phyloP scores from a whole-genome alignment of 2,329 filamentous ascomycete species.

The Cladorrhinum sp. region DNA sequence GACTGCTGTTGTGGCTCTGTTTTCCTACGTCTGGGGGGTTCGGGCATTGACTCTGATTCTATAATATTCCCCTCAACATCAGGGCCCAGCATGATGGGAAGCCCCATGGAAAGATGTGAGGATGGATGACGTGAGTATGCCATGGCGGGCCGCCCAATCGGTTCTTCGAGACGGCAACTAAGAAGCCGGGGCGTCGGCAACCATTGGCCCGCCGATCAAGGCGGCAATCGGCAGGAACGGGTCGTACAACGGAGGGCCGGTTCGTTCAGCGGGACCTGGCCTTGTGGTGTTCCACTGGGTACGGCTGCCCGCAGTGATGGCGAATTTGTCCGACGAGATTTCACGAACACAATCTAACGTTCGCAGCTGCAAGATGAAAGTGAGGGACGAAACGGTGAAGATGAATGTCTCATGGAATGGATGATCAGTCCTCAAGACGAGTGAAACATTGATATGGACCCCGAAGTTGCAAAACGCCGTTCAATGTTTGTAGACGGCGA shows the following conservation, averaged over 20 bases:
- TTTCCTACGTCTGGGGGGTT: conserved; percentile 12
- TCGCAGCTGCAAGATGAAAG: background rate
- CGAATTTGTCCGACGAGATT: background rate
- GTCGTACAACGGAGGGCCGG: conserved; percentile 17
- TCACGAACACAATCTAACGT: background rate
- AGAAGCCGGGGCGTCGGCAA: conserved; percentile 3
- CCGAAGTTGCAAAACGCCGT: background rate
- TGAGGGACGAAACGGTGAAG: background rate
- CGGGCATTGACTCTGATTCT: conserved; percentile 18
- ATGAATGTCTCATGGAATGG: background rate
- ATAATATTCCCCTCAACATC: conserved; percentile 15
- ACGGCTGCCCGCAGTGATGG: conserved; percentile 12
- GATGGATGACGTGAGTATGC: conserved; percentile 22
- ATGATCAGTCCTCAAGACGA: background rate
- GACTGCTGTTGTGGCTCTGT: conserved; percentile 10
- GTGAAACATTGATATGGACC: background rate
- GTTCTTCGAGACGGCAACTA: conserved; percentile 11
- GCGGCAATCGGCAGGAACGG: conserved; percentile 27
- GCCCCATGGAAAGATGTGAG: conserved; percentile 21
- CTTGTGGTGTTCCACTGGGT: conserved; percentile 11
- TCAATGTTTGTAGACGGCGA: background rate
- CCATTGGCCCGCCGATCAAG: conserved; percentile 23
- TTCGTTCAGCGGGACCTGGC: conserved; percentile 11
- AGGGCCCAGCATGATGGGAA: conserved; percentile 28
- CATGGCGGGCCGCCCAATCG: conserved; percentile 21